These are phyloP conservation scores for Pelargonium australe DNA, from an alignment of 441 rosid genomes.

Conservation along the genomic window DNA sequence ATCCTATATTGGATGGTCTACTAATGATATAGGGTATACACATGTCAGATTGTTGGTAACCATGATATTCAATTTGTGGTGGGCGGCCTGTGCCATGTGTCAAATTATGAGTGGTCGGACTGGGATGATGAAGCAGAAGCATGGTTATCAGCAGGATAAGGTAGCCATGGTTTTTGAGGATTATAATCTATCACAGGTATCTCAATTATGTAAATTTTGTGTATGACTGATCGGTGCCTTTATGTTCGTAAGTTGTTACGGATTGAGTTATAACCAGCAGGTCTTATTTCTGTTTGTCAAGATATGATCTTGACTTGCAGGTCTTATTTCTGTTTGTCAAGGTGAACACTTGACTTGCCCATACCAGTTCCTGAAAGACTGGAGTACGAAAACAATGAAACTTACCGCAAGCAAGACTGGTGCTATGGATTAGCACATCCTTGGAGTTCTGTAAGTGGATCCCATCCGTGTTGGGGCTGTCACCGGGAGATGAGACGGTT, in stretches of 20 bases:
- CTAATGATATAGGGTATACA: constrained; percentile 18
- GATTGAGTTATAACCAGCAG: constrained; percentile 3
- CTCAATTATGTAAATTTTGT: constrained; percentile 16
- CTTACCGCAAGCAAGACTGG: constrained; percentile 78
- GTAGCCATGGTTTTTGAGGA: constrained; percentile 15
- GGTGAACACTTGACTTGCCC: neutral
- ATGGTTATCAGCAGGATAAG: constrained; percentile 29
- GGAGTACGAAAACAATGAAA: constrained; percentile 16
- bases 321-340: constrained; percentile 6
- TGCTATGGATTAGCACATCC: constrained; percentile 69
- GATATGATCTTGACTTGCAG: constrained; percentile 19
- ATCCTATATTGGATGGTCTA: constrained; percentile 20
- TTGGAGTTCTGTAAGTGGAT: constrained; percentile 90
- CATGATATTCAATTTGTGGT: constrained; percentile 7
- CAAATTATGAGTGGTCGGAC: constrained; percentile 19
- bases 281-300: constrained; percentile 13
- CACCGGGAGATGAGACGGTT: constrained; percentile 68
- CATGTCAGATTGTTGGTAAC: constrained; percentile 17
- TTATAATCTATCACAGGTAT: constrained; percentile 14
- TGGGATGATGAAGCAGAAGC: constrained; percentile 15
- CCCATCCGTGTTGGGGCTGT: constrained; percentile 97
- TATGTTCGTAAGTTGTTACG: neutral
- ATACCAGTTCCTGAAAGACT: neutral
- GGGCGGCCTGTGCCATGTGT: constrained; percentile 22
- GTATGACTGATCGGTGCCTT: neutral